Evolutionary conservation across 1,284 basidiomycete species (phyloP), one percentile per base, ranked within the genome.

Genomic region (Austroboletus rostrupii): DNA sequence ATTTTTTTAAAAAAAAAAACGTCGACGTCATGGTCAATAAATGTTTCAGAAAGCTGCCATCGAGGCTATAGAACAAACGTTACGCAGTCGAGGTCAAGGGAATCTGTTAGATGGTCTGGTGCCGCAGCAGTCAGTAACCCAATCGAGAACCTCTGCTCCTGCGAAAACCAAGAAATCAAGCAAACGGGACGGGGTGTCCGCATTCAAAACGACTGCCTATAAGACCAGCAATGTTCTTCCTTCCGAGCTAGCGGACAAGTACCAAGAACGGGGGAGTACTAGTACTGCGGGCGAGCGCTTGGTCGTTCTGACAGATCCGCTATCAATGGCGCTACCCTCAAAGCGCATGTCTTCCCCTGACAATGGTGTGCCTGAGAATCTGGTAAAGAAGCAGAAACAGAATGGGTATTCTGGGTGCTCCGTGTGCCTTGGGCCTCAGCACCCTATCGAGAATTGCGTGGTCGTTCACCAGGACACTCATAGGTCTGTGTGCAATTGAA

Each of bases 61-160:
- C 45, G 68, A 70, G 37, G 77, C 79, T 3, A 88, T 90, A 55
- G 86, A 89, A 51, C 72, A 80, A 55, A 73, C 78, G 1, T 69
- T 90, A 16, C 61, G 72, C 53, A 59, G 68, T 45, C 77, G 83
- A 11, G 81, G 82, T 5, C 72, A 81, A 43, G 63, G 77, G 3
- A 64, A 74, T 47, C 64, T 87, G 26, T 76, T 87, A 49, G 69
- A 67, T 38, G 81, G 79, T 3, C 85, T 80, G 16, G 66, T 84
- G 13, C 69, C 43, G 23, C 23, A 26, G 23, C 23, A 5, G 6
- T 26, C 23, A 8, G 23, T 26, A 26, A 8, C 23, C 29, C 47
- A 41, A 39, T 33, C 42, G 20, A 50, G 47, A 46, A 36, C 44
- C 38, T 40, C 40, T 21, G 47, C 10, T 23, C 17, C 46, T 9